These are phyloP conservation scores for Paecilomyces sp. DNA, from an alignment of 2,329 filamentous ascomycete genomes.

Conservation along the genomic window DNA sequence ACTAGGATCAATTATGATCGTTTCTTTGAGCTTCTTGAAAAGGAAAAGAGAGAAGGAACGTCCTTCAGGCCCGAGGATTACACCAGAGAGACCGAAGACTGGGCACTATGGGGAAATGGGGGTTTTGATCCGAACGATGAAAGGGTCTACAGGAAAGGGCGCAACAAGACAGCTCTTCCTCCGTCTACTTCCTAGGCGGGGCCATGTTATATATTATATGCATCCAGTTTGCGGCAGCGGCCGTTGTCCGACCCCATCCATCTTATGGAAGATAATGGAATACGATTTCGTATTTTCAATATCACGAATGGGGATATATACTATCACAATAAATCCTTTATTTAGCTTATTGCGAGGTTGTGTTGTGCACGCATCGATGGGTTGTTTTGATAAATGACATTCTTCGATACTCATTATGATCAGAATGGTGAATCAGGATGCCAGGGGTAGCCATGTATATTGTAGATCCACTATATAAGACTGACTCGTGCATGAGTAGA, in stretches of 20 bases:
- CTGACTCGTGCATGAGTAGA: too few species aligned
- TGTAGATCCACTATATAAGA: too few species aligned
- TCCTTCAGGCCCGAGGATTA: slow-evolving; percentile 87
- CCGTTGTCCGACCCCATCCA: not conserved
- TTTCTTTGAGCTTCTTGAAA: slow-evolving; percentile 80
- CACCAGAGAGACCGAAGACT: slow-evolving; percentile 81
- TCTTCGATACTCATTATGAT: too few species aligned
- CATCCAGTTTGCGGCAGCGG: not conserved
- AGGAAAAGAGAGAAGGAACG: slow-evolving; percentile 46
- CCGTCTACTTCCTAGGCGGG: not conserved
- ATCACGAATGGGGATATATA: not conserved
- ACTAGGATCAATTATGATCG: slow-evolving; percentile 83
- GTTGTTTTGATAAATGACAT: too few species aligned
- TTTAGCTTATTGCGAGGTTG: not conserved
- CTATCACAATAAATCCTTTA: not conserved
- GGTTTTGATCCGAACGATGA: slow-evolving; percentile 89
- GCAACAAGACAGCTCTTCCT: slow-evolving; percentile 24
- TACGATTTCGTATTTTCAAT: not conserved
- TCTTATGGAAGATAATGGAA: not conserved
- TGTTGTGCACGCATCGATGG: too few species aligned
- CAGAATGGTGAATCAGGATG: too few species aligned
- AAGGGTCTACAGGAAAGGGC: slow-evolving; percentile 79
- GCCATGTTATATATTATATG: not conserved
- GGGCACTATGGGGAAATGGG: slow-evolving; percentile 90
- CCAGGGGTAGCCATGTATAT: too few species aligned